These are phyloP conservation scores for Prunus kanzakura DNA, from an alignment of 306 rosid species.

Conservation along the genomic window DNA sequence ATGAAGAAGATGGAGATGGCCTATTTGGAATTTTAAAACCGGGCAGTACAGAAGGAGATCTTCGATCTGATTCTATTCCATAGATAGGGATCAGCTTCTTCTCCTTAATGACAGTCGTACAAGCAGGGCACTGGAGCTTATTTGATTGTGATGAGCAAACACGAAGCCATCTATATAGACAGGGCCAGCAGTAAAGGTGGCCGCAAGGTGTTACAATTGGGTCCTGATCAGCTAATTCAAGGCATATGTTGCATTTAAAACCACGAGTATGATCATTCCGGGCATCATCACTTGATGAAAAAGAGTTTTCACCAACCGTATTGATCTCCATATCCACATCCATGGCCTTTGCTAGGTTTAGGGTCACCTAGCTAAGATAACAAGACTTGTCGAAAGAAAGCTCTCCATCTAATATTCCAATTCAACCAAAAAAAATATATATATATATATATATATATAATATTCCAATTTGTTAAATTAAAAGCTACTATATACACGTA, in stretches of 20 bases:
- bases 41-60: not conserved
- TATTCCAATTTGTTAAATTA: too few relatives aligned
- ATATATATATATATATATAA: too few relatives aligned
- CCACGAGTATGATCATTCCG: not conserved
- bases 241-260: constrained; percentile 12
- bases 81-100: constrained; percentile 6
- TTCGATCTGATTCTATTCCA: not conserved
- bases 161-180: constrained; percentile 12
- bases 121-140: constrained; percentile 3
- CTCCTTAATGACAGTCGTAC: not conserved
- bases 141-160: not conserved
- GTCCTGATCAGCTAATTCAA: constrained; percentile 15
- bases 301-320: not conserved
- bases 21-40: not conserved
- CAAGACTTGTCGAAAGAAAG: too few relatives aligned
- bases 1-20: not conserved
- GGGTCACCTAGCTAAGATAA: too few relatives aligned
- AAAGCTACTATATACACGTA: too few relatives aligned
- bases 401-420: too few relatives aligned
- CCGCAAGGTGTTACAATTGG: constrained; percentile 27
- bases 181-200: constrained; percentile 22
- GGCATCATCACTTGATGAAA: not conserved
- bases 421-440: too few relatives aligned
- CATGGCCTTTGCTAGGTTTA: not conserved
- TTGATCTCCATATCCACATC: not conserved